Base-by-base conservation (phyloP, 805 yeast genomes). In the Scheffersomyces ergatensis region DNA sequence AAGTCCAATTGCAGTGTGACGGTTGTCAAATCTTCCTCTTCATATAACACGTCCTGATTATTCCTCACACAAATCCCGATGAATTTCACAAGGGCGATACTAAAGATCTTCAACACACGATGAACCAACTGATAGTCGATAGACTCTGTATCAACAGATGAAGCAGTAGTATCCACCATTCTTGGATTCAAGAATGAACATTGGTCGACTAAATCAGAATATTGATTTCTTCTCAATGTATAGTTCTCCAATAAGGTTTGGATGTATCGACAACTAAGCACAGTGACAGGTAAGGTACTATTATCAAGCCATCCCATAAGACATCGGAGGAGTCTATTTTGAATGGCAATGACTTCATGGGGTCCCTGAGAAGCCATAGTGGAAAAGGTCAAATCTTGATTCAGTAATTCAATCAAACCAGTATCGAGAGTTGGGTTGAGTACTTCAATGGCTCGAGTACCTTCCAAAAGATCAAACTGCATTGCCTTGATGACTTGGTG, bases 381-480 rank as follows among this genome's bases (percentile, higher is more conserved):
- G 48, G 77, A 78, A 51, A 78, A 82, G 0, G 53, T 43, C 4
- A 69, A 44, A 26, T 82, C 86, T 2, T 63, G 74, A 1, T 52
- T 48, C 0, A 69, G 48, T 42, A 79, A 58, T 21, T 61, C 53
- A n/a, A 86, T 72, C 39, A 85, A 52, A 2, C 92, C 89, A 0
- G 97, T 80, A 57, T 92, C 99, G 51, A 92, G 70, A 46, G 77
- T 78, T 9, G 72, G 67, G 55, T 88, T 88, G 42, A 80, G 72
- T 12, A 83, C 74, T 58, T 90, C 98, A 45, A 89, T 65, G 0
- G 98, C 96, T 49, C 90, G 82, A 1, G 97, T 86, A 0, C 97
- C 95, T 50, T 88, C 89, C 46, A 84, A 69, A 34, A 92, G 70
- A 40, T 80, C 77, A 62, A 89, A 88, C 20, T 63, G 63, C 0